phyloP scores from a whole-genome alignment of 257 asterid species.

The Forsythia viridissima region DNA sequence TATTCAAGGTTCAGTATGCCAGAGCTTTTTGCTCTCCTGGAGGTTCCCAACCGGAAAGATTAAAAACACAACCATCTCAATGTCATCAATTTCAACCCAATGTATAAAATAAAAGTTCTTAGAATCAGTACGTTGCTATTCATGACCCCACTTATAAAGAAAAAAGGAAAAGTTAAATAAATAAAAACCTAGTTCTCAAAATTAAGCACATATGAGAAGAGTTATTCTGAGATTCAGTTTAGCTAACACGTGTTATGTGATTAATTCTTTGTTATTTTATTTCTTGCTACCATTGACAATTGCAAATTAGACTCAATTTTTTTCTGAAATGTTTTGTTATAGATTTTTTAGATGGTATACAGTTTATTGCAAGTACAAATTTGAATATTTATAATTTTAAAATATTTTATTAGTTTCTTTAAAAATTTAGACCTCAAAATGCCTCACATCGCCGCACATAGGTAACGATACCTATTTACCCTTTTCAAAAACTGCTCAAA shows the following conservation, averaged over 20 bases:
- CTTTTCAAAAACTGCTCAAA: background rate
- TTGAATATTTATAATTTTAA: too few relatives aligned
- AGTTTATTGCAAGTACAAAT: background rate
- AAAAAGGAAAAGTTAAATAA: too few relatives aligned
- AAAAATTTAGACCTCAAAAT: background rate
- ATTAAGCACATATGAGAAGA: background rate
- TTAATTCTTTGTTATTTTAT: background rate
- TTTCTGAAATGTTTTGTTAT: background rate
- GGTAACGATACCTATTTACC: background rate
- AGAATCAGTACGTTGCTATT: background rate
- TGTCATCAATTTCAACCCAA: background rate
- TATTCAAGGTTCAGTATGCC: background rate
- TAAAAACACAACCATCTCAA: background rate
- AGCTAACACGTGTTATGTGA: background rate
- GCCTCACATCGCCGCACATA: background rate
- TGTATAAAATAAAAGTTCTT: background rate
- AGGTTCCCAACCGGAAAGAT: background rate
- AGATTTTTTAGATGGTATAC: too few relatives aligned
- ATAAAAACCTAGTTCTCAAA: background rate
- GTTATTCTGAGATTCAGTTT: background rate
- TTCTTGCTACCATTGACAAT: background rate
- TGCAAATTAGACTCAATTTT: background rate
- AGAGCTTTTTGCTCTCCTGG: background rate
- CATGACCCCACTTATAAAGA: background rate
- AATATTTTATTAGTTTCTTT: too few relatives aligned